Percentiles rank a stretch among this genome's conserved stretches.
Evolutionary conservation across 2,329 filamentous ascomycete genomes (phyloP).

Genomic region (Aspergillus proliferans): DNA sequence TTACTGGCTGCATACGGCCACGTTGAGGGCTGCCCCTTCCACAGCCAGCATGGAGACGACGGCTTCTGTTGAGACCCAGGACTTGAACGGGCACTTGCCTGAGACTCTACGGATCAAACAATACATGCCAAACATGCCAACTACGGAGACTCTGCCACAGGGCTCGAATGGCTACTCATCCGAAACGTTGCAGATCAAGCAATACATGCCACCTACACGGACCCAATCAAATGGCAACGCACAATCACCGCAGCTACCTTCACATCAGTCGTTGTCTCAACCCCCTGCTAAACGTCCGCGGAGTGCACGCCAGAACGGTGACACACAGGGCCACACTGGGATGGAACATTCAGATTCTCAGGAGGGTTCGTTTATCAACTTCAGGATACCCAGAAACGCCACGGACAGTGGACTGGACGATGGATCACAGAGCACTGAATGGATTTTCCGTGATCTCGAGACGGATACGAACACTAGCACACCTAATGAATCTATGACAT

Average conservation of each 20-base stretch:
- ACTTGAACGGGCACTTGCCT: constrained; percentile 6
- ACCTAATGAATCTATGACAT: constrained; percentile 21
- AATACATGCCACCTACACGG: constrained; percentile 1
- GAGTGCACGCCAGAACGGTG: constrained; percentile 9
- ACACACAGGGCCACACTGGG: constrained; percentile 1
- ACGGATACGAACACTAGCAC: constrained; percentile 16
- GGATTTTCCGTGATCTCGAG: constrained; percentile 11
- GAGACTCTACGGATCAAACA: constrained; percentile 1
- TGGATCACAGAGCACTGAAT: constrained; percentile 12
- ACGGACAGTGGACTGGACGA: constrained; percentile 5
- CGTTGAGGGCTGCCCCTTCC: constrained; percentile 3
- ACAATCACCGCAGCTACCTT: constrained; percentile 1
- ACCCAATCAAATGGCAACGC: background rate
- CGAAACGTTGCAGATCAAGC: background rate
- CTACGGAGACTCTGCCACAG: constrained; percentile 5
- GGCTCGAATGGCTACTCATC: constrained; percentile 2
- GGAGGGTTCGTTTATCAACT: constrained; percentile 1
- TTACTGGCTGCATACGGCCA: background rate
- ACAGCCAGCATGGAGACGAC: constrained; percentile 19
- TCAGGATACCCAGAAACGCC: background rate
- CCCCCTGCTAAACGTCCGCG: constrained; percentile 9
- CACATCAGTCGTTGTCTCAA: constrained; percentile 2
- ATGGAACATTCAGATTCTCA: background rate
- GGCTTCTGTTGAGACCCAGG: constrained; percentile 14
- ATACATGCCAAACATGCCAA: background rate